Evolutionary conservation across 352 stramenopile genomes (phyloP).

Genomic region (Globisporangium cystogenes): DNA sequence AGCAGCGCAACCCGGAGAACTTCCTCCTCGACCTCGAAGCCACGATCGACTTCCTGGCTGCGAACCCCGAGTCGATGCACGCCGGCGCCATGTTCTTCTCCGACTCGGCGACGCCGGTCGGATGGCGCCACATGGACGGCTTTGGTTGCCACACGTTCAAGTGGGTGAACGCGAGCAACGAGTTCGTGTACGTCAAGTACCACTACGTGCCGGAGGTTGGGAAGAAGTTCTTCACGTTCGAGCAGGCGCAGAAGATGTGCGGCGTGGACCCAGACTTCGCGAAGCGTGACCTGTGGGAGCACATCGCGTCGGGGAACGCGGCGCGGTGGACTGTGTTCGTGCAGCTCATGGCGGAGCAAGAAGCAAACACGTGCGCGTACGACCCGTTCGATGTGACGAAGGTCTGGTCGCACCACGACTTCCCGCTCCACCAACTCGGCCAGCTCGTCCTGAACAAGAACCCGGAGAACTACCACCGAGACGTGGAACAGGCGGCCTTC

Average conservation of each 20-base stretch:
- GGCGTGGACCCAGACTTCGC: conserved; percentile 84
- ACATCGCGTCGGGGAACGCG: conserved; percentile 78
- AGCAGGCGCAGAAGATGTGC: conserved; percentile 64
- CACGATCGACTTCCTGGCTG: conserved; percentile 91
- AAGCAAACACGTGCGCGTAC: conserved; percentile 54
- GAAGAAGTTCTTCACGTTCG: conserved; percentile 81
- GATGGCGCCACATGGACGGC: conserved; percentile 90
- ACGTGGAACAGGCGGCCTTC: conserved; percentile 92
- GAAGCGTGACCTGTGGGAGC: conserved; percentile 89
- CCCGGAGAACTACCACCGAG: conserved; percentile 91
- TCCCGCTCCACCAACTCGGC: conserved; percentile 84
- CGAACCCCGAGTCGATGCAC: conserved; percentile 87
- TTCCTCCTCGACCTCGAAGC: conserved; percentile 83
- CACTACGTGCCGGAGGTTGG: conserved; percentile 92
- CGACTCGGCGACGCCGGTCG: conserved; percentile 85
- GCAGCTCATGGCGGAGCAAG: conserved; percentile 85
- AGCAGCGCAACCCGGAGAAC: conserved; percentile 87
- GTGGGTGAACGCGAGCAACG: conserved; percentile 77
- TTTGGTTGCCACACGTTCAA: conserved; percentile 92
- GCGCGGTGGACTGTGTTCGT: conserved; percentile 89
- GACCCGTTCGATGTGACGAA: conserved; percentile 94
- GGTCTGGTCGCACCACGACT: conserved; percentile 86
- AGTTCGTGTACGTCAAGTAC: conserved; percentile 89
- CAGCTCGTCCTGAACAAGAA: conserved; percentile 90
- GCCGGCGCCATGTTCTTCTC: conserved; percentile 87